phyloP scores from a whole-genome alignment of 768 basidiomycete genomes.

The Cyathus striatus region DNA sequence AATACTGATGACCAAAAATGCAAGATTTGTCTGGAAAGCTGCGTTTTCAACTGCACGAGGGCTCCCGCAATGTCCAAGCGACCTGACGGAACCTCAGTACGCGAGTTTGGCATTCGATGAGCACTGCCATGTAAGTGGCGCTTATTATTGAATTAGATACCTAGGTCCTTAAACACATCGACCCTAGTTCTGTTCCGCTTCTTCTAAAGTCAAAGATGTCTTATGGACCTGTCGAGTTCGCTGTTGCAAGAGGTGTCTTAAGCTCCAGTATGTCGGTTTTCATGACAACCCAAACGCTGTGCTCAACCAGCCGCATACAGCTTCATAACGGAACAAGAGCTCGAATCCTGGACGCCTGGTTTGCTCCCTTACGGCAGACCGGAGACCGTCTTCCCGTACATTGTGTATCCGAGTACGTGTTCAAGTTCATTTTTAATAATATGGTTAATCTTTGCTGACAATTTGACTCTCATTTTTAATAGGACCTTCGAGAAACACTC shows the following conservation, averaged over 20 bases:
- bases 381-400: conserved; percentile 24
- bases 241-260: conserved; percentile 29
- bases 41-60: conserved; percentile 24
- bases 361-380: conserved; percentile 17
- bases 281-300: neutral
- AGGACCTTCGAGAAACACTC: conserved; percentile 9
- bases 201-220: conserved; percentile 20
- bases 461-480: conserved; percentile 3
- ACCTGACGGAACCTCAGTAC: conserved; percentile 40
- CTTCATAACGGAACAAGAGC: conserved; percentile 22
- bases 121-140: conserved; percentile 35
- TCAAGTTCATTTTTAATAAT: neutral
- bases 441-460: conserved; percentile 1
- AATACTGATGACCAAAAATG: conserved; percentile 29
- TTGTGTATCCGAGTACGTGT: conserved; percentile 16
- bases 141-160: conserved; percentile 5
- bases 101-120: conserved; percentile 39
- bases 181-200: conserved; percentile 1
- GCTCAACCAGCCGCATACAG: conserved; percentile 9
- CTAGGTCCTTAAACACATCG: neutral
- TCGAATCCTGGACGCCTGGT: conserved; percentile 17
- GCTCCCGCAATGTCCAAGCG: conserved; percentile 36
- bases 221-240: conserved; percentile 32
- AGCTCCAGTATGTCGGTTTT: conserved; percentile 19
- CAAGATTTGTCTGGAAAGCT: conserved; percentile 31